Evolutionary conservation across 768 basidiomycete species (phyloP).

Genomic region (Hemileccinum rubropunctum): DNA sequence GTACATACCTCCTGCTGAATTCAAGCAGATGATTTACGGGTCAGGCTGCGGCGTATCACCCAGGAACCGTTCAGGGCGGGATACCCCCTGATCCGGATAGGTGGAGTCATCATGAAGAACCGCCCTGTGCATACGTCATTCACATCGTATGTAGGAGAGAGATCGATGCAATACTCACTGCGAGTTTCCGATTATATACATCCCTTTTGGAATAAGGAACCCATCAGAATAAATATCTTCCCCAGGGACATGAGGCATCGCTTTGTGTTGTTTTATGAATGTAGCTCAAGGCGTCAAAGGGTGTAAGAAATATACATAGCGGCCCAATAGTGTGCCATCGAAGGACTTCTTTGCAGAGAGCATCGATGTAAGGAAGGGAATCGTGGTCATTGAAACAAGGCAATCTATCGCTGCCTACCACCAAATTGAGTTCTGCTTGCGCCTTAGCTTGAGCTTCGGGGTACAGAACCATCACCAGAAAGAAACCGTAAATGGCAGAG

Average conservation of each 20-base stretch:
- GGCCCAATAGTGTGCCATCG: constrained; percentile 23
- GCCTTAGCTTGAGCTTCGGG: constrained; percentile 26
- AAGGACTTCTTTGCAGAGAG: constrained; percentile 24
- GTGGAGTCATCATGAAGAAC: constrained; percentile 48
- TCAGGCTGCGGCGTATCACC: constrained; percentile 18
- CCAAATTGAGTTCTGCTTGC: constrained; percentile 22
- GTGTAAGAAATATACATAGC: constrained; percentile 24
- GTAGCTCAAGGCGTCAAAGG: neutral
- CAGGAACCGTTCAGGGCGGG: constrained; percentile 36
- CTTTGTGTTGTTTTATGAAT: constrained; percentile 2
- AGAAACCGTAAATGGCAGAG: constrained; percentile 19
- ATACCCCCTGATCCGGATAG: constrained; percentile 32
- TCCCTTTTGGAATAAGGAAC: constrained; percentile 24
- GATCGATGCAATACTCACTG: constrained; percentile 28
- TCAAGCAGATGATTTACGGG: constrained; percentile 21
- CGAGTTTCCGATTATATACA: constrained; percentile 17
- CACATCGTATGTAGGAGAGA: no score
- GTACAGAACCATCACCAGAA: constrained; percentile 24
- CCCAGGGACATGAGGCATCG: neutral
- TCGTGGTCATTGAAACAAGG: constrained; percentile 20
- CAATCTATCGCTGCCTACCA: constrained; percentile 20
- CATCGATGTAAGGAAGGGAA: constrained; percentile 25
- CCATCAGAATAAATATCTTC: constrained; percentile 15
- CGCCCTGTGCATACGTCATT: constrained; percentile 38
- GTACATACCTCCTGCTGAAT: constrained; percentile 27